phyloP scores from a whole-genome alignment of 805 yeast species.

The Pichia gijzeniarum region DNA sequence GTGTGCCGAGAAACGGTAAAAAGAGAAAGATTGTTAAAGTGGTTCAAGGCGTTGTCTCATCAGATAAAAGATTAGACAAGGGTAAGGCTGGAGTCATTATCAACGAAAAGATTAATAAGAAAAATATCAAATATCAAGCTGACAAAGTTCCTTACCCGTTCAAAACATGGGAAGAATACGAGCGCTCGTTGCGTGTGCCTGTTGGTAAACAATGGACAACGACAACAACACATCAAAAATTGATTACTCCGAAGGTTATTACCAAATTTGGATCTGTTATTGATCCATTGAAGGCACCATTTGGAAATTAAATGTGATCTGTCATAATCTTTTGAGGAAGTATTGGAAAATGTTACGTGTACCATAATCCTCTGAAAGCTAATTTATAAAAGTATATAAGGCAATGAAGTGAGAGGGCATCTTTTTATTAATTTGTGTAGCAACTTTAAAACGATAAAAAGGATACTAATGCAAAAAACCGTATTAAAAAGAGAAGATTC shows the following conservation, averaged over 20 bases:
- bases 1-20: slow-evolving; percentile 33
- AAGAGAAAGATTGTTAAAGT: slow-evolving; percentile 63
- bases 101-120: slow-evolving; percentile 81
- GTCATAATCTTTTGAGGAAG: slow-evolving; percentile 2
- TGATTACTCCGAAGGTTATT: slow-evolving; percentile 83
- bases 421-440: too few relatives aligned
- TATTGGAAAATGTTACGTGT: not conserved
- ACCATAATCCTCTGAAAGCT: not conserved
- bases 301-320: slow-evolving; percentile 31
- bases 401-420: not conserved
- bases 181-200: slow-evolving; percentile 90
- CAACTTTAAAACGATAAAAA: too few relatives aligned
- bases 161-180: slow-evolving; percentile 91
- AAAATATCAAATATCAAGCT: slow-evolving; percentile 78
- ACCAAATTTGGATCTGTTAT: slow-evolving; percentile 85
- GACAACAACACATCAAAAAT: slow-evolving; percentile 75
- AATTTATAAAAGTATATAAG: not conserved
- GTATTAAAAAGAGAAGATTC: too few relatives aligned
- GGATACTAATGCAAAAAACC: too few relatives aligned
- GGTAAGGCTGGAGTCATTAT: slow-evolving; percentile 75
- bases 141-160: slow-evolving; percentile 91
- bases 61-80: slow-evolving; percentile 72
- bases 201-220: slow-evolving; percentile 96
- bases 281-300: slow-evolving; percentile 88
- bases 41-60: slow-evolving; percentile 67